Evolutionary conservation across 2,329 filamentous ascomycete species (phyloP).

Genomic region (Huntiella abstrusa): DNA sequence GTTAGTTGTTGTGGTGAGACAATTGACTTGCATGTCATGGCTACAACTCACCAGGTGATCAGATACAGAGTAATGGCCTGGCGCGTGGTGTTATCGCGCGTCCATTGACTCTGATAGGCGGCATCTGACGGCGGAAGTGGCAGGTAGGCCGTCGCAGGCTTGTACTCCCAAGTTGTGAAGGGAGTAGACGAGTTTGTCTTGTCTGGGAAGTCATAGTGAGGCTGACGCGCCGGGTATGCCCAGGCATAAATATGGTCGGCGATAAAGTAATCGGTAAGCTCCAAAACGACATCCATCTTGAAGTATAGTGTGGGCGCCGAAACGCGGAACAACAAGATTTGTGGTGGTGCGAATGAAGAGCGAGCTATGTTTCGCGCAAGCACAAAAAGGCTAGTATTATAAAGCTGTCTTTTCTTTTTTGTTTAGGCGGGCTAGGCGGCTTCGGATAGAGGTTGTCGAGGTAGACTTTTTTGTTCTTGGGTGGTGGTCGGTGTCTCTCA

Average conservation of each 20-base stretch:
- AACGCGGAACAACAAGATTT: neutral
- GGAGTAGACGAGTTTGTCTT: conserved; percentile 34
- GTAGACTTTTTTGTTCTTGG: too few relatives aligned
- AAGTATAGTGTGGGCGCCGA: neutral
- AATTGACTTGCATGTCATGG: neutral
- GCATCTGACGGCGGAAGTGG: conserved; percentile 50
- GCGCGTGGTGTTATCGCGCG: conserved; percentile 58
- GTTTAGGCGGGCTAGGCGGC: too few relatives aligned
- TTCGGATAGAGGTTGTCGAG: too few relatives aligned
- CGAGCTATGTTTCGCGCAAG: too few relatives aligned
- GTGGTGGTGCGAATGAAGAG: neutral
- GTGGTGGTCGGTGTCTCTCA: too few relatives aligned
- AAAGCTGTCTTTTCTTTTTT: too few relatives aligned
- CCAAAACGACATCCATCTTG: conserved; percentile 82
- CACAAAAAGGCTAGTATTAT: too few relatives aligned
- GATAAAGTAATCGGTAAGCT: conserved; percentile 63
- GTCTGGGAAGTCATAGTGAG: conserved; percentile 33
- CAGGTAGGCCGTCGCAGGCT: conserved; percentile 54
- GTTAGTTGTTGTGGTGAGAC: neutral
- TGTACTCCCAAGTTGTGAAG: conserved; percentile 47
- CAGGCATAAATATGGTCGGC: conserved; percentile 64
- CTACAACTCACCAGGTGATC: conserved; percentile 56
- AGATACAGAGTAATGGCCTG: conserved; percentile 61
- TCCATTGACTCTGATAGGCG: conserved; percentile 61
- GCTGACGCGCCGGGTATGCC: conserved; percentile 40